A percentile compares a stretch with the other conserved stretches of the same genome.
phyloP scores from a whole-genome alignment of 179 eudicot species.

The Gypsophila paniculata region DNA sequence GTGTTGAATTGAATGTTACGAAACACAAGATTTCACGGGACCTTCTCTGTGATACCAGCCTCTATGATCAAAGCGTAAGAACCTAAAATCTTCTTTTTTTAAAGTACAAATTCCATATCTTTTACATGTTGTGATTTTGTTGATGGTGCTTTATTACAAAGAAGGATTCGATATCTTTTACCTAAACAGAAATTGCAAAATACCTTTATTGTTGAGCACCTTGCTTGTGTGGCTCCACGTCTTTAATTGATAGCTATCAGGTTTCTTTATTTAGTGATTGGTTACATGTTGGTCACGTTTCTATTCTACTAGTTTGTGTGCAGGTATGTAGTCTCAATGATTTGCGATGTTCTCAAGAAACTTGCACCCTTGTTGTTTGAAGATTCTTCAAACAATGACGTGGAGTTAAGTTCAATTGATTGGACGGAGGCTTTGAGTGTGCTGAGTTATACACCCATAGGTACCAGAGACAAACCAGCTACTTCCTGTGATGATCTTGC shows the following conservation, averaged over 20 bases:
- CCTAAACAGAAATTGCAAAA: not conserved
- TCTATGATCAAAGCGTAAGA: slow-evolving; percentile 79
- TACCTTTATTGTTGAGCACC: not conserved
- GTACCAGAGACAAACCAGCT: slow-evolving; percentile 24
- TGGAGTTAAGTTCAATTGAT: slow-evolving; percentile 45
- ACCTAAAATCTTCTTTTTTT: not conserved
- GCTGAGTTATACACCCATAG: slow-evolving; percentile 33
- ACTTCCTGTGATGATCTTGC: slow-evolving; percentile 18
- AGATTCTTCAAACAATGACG: slow-evolving; percentile 27
- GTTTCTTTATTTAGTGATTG: slow-evolving; percentile 9
- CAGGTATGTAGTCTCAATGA: slow-evolving; percentile 70
- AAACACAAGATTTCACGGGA: slow-evolving; percentile 47
- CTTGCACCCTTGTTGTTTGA: slow-evolving; percentile 37
- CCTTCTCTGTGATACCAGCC: slow-evolving; percentile 53
- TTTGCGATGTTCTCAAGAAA: slow-evolving; percentile 54
- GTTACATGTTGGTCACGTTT: slow-evolving; percentile 28
- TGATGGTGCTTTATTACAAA: not conserved
- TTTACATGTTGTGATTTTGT: not conserved
- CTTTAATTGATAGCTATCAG: not conserved
- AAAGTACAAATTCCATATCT: not conserved
- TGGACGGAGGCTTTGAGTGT: slow-evolving; percentile 49
- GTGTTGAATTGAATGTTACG: slow-evolving; percentile 34
- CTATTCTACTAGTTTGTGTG: slow-evolving; percentile 58
- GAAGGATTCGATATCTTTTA: no score
- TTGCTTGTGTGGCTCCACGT: not conserved